Evolutionary conservation across 208 protist species (phyloP).

Genomic region (Leptomonas seymouri): DNA sequence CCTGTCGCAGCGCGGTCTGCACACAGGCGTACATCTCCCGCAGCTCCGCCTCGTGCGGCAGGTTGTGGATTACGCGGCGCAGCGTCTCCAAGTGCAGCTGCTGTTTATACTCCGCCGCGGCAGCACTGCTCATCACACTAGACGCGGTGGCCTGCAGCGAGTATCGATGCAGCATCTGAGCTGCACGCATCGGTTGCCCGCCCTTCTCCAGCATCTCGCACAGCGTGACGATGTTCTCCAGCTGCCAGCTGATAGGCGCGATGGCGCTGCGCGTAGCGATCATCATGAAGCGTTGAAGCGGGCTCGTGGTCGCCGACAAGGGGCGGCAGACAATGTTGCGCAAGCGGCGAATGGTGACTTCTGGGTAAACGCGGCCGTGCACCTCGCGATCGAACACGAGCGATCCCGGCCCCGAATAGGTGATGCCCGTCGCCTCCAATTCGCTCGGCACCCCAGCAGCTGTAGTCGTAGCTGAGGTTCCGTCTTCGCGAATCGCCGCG

Average conservation of each 20-base stretch:
- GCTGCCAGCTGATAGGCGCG: conserved; percentile 72
- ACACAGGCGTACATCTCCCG: conserved; percentile 50
- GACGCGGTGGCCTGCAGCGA: conserved; percentile 24
- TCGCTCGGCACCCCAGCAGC: background rate
- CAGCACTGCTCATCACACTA: conserved; percentile 19
- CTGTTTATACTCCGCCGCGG: conserved; percentile 43
- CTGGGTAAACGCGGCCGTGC: conserved; percentile 43
- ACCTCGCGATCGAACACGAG: conserved; percentile 20
- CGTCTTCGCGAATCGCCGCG: conserved; percentile 21
- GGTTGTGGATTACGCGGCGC: conserved; percentile 63
- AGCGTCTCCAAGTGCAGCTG: conserved; percentile 68
- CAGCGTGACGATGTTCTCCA: conserved; percentile 73
- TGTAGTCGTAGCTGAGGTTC: background rate
- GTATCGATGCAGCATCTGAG: conserved; percentile 61
- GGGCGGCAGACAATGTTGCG: conserved; percentile 73
- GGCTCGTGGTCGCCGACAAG: conserved; percentile 54
- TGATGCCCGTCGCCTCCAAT: background rate
- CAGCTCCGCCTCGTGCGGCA: conserved; percentile 39
- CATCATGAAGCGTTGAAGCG: conserved; percentile 72
- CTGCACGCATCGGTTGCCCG: conserved; percentile 70
- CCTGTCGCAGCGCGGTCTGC: conserved; percentile 39
- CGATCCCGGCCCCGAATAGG: conserved; percentile 13
- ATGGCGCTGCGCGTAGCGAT: conserved; percentile 78
- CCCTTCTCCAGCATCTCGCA: conserved; percentile 71
- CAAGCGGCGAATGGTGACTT: conserved; percentile 62